Evolutionary conservation across 768 basidiomycete genomes (phyloP).

Genomic region (Sarcodon aspratus): DNA sequence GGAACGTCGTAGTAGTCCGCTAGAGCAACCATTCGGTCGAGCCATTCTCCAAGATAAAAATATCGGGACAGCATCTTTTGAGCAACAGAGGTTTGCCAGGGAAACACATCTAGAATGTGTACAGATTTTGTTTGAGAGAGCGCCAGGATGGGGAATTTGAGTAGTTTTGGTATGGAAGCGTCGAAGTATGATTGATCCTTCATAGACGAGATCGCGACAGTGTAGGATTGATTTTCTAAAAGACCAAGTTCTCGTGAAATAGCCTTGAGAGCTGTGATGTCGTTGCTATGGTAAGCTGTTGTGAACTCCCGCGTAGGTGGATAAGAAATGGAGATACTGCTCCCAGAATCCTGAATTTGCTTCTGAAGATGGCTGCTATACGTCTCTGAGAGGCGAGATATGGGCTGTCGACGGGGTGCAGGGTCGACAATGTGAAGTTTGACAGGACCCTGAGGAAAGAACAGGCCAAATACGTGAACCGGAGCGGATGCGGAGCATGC

Average conservation of each 20-base stretch:
- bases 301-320: constrained; percentile 47
- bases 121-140: constrained; percentile 71
- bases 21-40: constrained; percentile 67
- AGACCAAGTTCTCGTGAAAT: constrained; percentile 80
- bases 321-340: constrained; percentile 48
- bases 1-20: constrained; percentile 92
- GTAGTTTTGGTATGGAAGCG: constrained; percentile 50
- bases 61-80: constrained; percentile 81
- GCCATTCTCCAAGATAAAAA: constrained; percentile 64
- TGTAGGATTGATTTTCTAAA: constrained; percentile 60
- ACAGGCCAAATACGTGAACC: constrained; percentile 82
- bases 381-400: constrained; percentile 62
- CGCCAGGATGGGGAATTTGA: constrained; percentile 78
- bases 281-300: constrained; percentile 69
- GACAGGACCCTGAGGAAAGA: constrained; percentile 58
- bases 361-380: constrained; percentile 57
- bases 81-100: constrained; percentile 79
- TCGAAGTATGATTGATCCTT: constrained; percentile 84
- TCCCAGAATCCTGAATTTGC: constrained; percentile 27
- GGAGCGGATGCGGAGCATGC: constrained; percentile 60
- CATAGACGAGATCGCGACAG: constrained; percentile 74
- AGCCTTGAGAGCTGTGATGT: constrained; percentile 71
- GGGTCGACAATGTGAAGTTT: constrained; percentile 87
- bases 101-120: constrained; percentile 74
- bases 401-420: constrained; percentile 74